Conservation (phyloP, 2,329 filamentous ascomycete species). For the Fusarium nanum region DNA sequence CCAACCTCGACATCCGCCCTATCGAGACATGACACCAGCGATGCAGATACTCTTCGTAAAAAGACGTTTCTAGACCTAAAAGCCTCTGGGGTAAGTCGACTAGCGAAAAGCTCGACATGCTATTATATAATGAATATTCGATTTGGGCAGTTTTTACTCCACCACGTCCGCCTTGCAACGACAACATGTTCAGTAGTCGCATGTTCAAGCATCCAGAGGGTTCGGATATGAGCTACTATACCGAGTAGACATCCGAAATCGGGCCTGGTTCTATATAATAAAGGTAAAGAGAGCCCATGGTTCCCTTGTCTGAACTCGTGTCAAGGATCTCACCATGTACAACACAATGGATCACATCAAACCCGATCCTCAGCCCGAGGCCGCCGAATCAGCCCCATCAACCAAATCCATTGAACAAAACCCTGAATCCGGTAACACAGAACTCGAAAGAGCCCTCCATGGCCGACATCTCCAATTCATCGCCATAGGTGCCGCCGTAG, state of each 20-base stretch:
- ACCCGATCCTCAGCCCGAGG: neutral
- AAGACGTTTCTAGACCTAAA: neutral
- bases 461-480: slow-evolving; percentile 71
- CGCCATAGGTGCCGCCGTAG: slow-evolving; percentile 63
- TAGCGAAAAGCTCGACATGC: neutral
- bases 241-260: neutral
- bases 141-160: neutral
- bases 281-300: neutral
- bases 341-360: slow-evolving; percentile 31
- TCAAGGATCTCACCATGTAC: neutral
- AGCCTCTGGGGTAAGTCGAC: neutral
- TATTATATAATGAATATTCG: slow-evolving; percentile 28
- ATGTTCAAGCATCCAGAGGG: neutral
- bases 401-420: slow-evolving; percentile 48
- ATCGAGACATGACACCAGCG: slow-evolving; percentile 3
- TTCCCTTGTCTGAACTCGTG: neutral
- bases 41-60: neutral
- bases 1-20: slow-evolving; percentile 36
- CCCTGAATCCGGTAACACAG: slow-evolving; percentile 54
- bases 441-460: slow-evolving; percentile 68
- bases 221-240: too few species aligned
- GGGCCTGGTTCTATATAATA: rapidly evolving
- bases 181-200: slow-evolving; percentile 9
- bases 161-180: slow-evolving; percentile 28
- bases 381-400: slow-evolving; percentile 13